Evolutionary conservation across 306 rosid species (phyloP), one percentile per base, ranked within the genome.

Genomic region (Trifolium dubium): DNA sequence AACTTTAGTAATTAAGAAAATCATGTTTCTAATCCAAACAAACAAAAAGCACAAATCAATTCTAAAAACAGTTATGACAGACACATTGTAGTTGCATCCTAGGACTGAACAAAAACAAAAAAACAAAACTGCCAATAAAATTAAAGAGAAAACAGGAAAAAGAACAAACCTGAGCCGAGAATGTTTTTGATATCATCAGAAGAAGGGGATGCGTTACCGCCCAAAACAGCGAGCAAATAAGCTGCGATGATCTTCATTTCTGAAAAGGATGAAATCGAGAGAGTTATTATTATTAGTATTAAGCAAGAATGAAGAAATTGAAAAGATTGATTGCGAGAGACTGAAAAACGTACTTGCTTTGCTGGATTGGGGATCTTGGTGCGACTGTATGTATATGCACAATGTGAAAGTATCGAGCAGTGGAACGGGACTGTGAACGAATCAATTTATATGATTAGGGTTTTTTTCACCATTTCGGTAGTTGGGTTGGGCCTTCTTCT

Each of bases 161-260:
- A 2, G 6, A 2, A 23, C 1, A 23, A 23, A 90, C 96, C 93
- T 70, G 93, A 76, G 28, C 55, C 37, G 1, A 90, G 93, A 32
- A 90, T 88, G n/a, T 37, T 1, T 73, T 86, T 88, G 79, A 90
- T 37, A 69, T 90, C 88, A 6, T 8, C 79, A 10, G 93, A 61
- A 13, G 84, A 55, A 39, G 96, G 96, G 72, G 59, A 0, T 10
- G 80, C 23, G 75, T 88, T 90, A 39, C 96, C 96, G 50, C 96
- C 96, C 87, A 90, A 88, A 10, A 90, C 91, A 29, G 96, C 91
- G 30, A 90, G 72, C 86, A 88, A 85, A 66, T 88, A 90, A 0
- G 96, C 90, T 2, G 88, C 89, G 67, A 90, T 62, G 4, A 90
- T 79, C 93, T 90, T 90, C 96, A 88, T 90, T 30, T 80, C 91